Conservation (phyloP, 2,329 filamentous ascomycete species). For the Beauveria australis region DNA sequence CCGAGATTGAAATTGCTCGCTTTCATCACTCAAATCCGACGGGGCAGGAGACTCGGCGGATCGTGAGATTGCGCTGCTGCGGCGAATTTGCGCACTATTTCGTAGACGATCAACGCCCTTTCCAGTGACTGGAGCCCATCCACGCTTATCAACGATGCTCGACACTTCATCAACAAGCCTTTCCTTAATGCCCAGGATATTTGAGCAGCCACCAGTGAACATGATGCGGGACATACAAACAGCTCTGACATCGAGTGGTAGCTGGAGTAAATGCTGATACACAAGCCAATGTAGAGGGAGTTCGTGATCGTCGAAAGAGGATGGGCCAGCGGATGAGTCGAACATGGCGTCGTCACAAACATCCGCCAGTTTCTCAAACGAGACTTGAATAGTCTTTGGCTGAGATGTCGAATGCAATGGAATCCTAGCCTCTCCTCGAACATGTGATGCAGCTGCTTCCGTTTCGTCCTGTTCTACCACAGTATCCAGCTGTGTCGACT, state of each 20-base stretch:
- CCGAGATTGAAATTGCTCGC: constrained; percentile 13
- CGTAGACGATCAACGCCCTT: constrained; percentile 53
- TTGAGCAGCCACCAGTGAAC: constrained; percentile 73
- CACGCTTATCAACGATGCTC: constrained; percentile 54
- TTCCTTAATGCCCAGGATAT: constrained; percentile 69
- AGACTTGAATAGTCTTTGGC: constrained; percentile 51
- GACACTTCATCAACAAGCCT: constrained; percentile 71
- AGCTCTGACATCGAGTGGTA: constrained; percentile 75
- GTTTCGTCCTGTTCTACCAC: constrained; percentile 52
- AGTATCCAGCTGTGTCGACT: constrained; percentile 35
- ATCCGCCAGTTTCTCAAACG: constrained; percentile 62
- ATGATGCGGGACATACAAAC: constrained; percentile 84
- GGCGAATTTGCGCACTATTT: constrained; percentile 34
- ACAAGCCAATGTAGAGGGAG: constrained; percentile 68
- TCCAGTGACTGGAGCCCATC: constrained; percentile 71
- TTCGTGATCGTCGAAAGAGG: constrained; percentile 78
- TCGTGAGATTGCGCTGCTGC: constrained; percentile 19
- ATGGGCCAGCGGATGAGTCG: constrained; percentile 39
- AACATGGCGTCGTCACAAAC: constrained; percentile 73
- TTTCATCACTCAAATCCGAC: constrained; percentile 18
- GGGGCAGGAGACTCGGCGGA: constrained; percentile 15
- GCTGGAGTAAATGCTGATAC: constrained; percentile 64
- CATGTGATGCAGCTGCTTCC: constrained; percentile 24
- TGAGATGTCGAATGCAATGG: constrained; percentile 39
- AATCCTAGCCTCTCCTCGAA: constrained; percentile 25